These are phyloP conservation scores for Trifolium fragiferum DNA, from an alignment of 306 rosid species.

Conservation along the genomic window DNA sequence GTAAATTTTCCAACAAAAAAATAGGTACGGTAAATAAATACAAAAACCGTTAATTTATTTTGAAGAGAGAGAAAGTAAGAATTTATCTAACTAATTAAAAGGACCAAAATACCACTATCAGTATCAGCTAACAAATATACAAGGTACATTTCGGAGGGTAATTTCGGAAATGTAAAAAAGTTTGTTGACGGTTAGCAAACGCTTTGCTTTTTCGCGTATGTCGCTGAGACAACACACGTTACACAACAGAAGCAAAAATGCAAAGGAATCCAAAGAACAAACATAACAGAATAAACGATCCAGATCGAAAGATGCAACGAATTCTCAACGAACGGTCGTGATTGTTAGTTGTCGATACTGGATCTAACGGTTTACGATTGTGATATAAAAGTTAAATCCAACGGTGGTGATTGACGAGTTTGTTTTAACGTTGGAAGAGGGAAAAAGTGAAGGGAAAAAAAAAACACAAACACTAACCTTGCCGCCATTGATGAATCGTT, in stretches of 20 bases:
- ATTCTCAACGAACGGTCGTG: conserved; percentile 64
- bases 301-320: conserved; percentile 59
- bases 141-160: conserved; percentile 33
- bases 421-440: conserved; percentile 37
- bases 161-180: conserved; percentile 36
- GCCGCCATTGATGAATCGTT: conserved; percentile 79
- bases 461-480: conserved; percentile 49
- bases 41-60: conserved; percentile 61
- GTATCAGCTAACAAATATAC: neutral
- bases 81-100: conserved; percentile 20
- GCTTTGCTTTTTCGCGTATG: conserved; percentile 12
- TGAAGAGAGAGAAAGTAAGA: conserved; percentile 24
- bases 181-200: conserved; percentile 40
- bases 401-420: conserved; percentile 48
- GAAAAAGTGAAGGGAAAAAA: neutral
- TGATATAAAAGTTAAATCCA: neutral
- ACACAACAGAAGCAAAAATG: neutral
- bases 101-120: conserved; percentile 35
- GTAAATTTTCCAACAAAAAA: neutral
- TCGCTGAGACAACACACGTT: neutral
- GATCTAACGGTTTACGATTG: conserved; percentile 47
- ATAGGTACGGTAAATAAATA: conserved; percentile 10
- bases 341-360: conserved; percentile 37
- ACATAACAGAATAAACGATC: conserved; percentile 71
- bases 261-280: conserved; percentile 57